Evolutionary conservation across 805 yeast genomes (phyloP).

Genomic region (Wickerhamiella bombiphila): DNA sequence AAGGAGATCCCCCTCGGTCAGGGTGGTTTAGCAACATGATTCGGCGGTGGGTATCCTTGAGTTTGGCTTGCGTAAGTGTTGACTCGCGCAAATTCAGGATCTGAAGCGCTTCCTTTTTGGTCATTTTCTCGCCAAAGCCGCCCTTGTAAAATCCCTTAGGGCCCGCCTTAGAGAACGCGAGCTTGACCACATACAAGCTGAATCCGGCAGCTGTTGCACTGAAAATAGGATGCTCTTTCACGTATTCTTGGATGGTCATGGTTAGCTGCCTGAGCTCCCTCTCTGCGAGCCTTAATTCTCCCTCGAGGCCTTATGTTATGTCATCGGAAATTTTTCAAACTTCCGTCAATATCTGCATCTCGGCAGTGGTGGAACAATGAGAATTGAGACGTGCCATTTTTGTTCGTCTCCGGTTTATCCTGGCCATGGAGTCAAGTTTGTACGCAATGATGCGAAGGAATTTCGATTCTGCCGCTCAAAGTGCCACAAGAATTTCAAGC

Average conservation of each 20-base stretch:
- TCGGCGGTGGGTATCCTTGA: constrained; percentile 58
- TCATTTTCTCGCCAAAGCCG: constrained; percentile 85
- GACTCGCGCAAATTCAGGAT: constrained; percentile 49
- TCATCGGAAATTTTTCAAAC: background rate
- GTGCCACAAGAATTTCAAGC: constrained; percentile 94
- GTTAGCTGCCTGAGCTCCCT: background rate
- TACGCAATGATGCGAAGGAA: constrained; percentile 95
- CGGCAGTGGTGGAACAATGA: constrained; percentile 25
- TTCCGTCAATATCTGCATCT: too few species aligned
- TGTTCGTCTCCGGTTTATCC: constrained; percentile 95
- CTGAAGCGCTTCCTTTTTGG: constrained; percentile 73
- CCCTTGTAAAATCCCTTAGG: constrained; percentile 72
- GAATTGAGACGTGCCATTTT: constrained; percentile 64
- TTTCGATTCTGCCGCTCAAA: constrained; percentile 95
- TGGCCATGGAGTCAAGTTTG: constrained; percentile 92
- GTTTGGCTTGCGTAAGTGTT: constrained; percentile 24
- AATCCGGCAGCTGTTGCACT: constrained; percentile 58
- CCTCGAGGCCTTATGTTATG: constrained; percentile 2
- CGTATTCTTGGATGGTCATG: constrained; percentile 15
- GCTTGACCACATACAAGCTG: constrained; percentile 23
- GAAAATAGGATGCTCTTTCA: constrained; percentile 53
- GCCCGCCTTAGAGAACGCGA: constrained; percentile 27
- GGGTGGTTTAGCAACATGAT: constrained; percentile 79
- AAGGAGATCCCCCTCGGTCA: constrained; percentile 77
- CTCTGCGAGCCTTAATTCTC: background rate